Percentiles rank a stretch among this genome's conserved stretches.
Conservation (phyloP, 1,284 basidiomycete species). For the Trametes polyzona region DNA sequence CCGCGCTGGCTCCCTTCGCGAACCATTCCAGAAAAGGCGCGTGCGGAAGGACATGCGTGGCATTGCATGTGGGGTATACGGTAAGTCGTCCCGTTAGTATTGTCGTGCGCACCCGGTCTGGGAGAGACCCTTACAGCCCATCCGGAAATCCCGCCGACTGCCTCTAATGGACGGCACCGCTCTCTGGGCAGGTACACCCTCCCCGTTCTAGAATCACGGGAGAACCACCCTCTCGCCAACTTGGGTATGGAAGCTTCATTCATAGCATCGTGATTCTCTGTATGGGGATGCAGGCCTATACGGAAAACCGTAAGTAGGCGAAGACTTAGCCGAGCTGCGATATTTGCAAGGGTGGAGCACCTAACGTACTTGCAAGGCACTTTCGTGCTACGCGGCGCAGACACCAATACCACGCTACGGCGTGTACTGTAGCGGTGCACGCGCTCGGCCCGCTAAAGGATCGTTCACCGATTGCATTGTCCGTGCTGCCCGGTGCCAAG, state of each 20-base stretch:
- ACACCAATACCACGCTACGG: background rate
- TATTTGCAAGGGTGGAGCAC: too few species aligned
- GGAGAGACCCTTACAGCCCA: too few species aligned
- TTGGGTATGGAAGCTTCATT: background rate
- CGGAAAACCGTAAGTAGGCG: too few species aligned
- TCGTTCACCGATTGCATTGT: background rate
- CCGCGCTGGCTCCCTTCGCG: background rate
- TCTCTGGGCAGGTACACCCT: background rate
- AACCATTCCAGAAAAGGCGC: background rate
- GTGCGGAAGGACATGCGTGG: background rate
- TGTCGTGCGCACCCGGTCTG: too few species aligned
- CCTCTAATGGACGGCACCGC: constrained; percentile 1
- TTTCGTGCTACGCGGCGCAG: background rate
- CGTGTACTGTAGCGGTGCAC: background rate
- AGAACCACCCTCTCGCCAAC: background rate
- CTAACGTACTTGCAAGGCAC: too few species aligned
- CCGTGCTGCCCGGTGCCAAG: background rate
- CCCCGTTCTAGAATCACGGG: background rate
- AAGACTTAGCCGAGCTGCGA: too few species aligned
- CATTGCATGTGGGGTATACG: too few species aligned
- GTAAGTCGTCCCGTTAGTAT: too few species aligned
- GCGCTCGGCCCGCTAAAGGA: background rate
- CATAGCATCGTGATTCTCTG: background rate
- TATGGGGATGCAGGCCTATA: too few species aligned
- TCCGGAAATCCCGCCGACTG: too few species aligned